These are phyloP conservation scores for Fusarium tupiense DNA, from an alignment of 2,329 filamentous ascomycete genomes.

Conservation along the genomic window DNA sequence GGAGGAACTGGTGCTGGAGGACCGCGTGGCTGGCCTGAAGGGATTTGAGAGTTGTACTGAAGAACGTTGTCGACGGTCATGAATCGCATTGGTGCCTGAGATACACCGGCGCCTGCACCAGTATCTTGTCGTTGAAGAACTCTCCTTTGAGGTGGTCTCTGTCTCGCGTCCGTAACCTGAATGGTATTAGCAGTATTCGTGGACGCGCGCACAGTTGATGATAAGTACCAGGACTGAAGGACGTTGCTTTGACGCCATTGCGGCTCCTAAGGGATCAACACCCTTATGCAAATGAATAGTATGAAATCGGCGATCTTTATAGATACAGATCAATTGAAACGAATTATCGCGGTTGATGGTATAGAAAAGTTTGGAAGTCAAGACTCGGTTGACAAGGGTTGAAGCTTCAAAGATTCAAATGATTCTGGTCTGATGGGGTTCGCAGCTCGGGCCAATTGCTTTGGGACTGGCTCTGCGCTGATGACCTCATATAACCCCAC, in stretches of 20 bases:
- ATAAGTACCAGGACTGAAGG: conserved; percentile 66
- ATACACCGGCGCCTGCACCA: conserved; percentile 40
- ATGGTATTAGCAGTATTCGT: conserved; percentile 26
- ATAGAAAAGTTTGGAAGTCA: background rate
- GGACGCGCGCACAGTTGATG: conserved; percentile 17
- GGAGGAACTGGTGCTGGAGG: conserved; percentile 64
- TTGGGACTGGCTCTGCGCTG: conserved; percentile 21
- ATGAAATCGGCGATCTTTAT: background rate
- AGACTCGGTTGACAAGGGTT: conserved; percentile 14
- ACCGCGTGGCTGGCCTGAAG: conserved; percentile 87
- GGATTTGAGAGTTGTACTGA: conserved; percentile 92
- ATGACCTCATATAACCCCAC: conserved; percentile 47
- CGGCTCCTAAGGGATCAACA: conserved; percentile 1
- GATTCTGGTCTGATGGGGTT: conserved; percentile 33
- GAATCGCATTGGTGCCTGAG: conserved; percentile 70
- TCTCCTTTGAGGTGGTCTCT: conserved; percentile 48
- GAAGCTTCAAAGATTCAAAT: conserved; percentile 28
- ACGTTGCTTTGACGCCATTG: conserved; percentile 63
- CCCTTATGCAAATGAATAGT: background rate
- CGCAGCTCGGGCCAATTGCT: conserved; percentile 38
- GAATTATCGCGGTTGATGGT: conserved; percentile 4
- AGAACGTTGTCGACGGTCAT: conserved; percentile 95
- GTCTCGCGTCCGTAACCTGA: conserved; percentile 53
- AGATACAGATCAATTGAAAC: background rate
- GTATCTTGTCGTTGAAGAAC: conserved; percentile 49